phyloP scores from a whole-genome alignment of 192 early-diverging fungal species.

The Piromyces finnis region DNA sequence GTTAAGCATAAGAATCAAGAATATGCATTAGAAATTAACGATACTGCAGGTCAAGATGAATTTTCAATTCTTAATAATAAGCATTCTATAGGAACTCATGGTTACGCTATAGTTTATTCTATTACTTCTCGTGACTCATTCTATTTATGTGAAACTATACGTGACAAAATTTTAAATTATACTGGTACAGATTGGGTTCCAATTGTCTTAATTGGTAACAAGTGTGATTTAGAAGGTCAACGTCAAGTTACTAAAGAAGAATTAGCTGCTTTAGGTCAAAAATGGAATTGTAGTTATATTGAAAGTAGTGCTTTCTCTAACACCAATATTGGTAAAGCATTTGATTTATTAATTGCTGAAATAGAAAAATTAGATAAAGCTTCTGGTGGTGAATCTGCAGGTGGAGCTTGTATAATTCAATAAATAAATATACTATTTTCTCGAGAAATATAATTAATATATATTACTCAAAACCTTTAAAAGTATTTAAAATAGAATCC shows the following conservation, averaged over 20 bases:
- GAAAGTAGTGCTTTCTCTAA: not conserved
- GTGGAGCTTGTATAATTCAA: not conserved
- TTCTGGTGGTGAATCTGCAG: not conserved
- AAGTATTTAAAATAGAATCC: no score
- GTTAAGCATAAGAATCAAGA: conserved; percentile 66
- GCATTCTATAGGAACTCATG: conserved; percentile 79
- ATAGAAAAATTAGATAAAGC: not conserved
- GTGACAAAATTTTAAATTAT: conserved; percentile 87
- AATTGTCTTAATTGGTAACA: conserved; percentile 73
- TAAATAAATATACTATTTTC: not conserved
- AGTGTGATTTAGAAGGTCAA: conserved; percentile 61
- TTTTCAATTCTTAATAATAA: conserved; percentile 82
- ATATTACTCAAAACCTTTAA: no score
- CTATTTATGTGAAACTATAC: conserved; percentile 73
- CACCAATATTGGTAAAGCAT: not conserved
- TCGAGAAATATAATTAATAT: no score
- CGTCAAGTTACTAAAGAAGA: not conserved
- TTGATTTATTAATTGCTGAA: not conserved
- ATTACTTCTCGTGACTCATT: conserved; percentile 68
- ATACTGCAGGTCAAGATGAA: conserved; percentile 96
- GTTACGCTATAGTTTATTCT: conserved; percentile 87
- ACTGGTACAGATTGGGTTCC: conserved; percentile 82
- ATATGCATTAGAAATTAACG: conserved; percentile 76
- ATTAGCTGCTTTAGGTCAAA: not conserved
- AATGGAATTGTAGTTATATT: not conserved